Base-by-base conservation (phyloP, 108 stramenopile species). In the Discostella stelligeroides region DNA sequence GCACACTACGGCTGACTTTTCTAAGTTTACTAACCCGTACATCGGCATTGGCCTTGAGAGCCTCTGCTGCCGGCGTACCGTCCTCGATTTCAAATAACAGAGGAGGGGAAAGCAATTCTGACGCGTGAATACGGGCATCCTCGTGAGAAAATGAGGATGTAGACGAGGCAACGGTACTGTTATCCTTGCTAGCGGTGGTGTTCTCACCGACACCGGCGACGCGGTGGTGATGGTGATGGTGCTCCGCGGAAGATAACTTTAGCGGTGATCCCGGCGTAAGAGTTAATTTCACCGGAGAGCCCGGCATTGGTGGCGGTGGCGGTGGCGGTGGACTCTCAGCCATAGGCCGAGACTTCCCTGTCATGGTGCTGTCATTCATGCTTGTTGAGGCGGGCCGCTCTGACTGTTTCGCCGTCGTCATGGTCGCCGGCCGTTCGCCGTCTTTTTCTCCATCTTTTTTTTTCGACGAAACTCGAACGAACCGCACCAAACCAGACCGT, bases 51-150 rank as follows among this genome's bases (percentile, higher is more conserved):
- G 90, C 92, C 28, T 82, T 63, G 23, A 94, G 79, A 6, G 92
- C 92, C 47, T 82, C 89, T 0, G 88, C 90, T 30, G 92, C 92
- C 13, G 90, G 89, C 13, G 88, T 91, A 38, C 85, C 87, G 10
- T 91, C 88, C 21, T 83, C 84, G 74, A 91, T 88, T 67, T 77
- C 81, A 2, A 76, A 48, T 17, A 76, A 39, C 41, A 76, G 51
- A 28, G 66, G 75, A 18, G 70, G 47, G 13, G 71, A 56, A 24
- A 60, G 28, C 11, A 70, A 24, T 39, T 45, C 14, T 23, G 64
- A 21, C 29, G 64, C 20, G 39, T 10, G 3, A 30, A 42, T 51
- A 43, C 57, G 11, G 56, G 24, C 1, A 28, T 20, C 30, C 29
- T 49, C 45, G 58, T 30, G 28, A 37, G n/a, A 24, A 8, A 40